Evolutionary conservation across 495 filamentous ascomycete species (phyloP), one percentile per base, ranked within the genome.

Genomic region (Penicillium ucsense): DNA sequence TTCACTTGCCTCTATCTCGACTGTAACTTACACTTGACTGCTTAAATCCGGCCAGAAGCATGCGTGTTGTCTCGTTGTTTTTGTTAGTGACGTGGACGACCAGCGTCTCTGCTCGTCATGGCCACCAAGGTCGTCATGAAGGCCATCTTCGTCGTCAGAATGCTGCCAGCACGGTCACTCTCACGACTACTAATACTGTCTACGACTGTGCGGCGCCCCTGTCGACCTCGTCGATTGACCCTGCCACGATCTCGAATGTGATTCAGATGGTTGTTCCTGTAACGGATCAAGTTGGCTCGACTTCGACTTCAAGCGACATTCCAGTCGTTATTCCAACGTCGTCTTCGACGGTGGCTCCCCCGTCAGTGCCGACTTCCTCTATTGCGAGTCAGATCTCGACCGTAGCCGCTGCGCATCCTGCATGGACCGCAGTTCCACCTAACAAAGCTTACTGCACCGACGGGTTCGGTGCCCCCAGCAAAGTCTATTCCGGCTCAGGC

Each of bases 391-490:
- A 49, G 4, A 35, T 40, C 27, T 20, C 20, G 20, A 38, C 49
- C 20, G 48, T 47, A 0, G 38, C 48, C 31, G 37, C 38, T 35
- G 43, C 43, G 30, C 46, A 43, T 42, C 45, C 57, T 30, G 41
- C 43, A 32, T 64, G 61, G 61, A 58, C 56, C 28, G 34, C 54
- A 4, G 46, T 53, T 0, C 56, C 61, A 35, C 45, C 56, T 41
- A 49, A 44, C 39, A 57, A 56, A 37, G 39, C 46, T 11, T 61
- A 48, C 53, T 57, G 57, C 2, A 60, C 54, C 8, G 20, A 42
- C 10, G 62, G 62, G 12, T 71, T 70, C 54, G 67, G 69, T 39
- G 39, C 43, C 33, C 33, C 34, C 5, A 72, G 66, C 35, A 38
- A 51, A 20, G 20, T 20, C 31, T 55, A 57, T n/a, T 53, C 48